Evolutionary conservation across 169 alveolate genomes (phyloP).

Genomic region (Eimeria acervulina): DNA sequence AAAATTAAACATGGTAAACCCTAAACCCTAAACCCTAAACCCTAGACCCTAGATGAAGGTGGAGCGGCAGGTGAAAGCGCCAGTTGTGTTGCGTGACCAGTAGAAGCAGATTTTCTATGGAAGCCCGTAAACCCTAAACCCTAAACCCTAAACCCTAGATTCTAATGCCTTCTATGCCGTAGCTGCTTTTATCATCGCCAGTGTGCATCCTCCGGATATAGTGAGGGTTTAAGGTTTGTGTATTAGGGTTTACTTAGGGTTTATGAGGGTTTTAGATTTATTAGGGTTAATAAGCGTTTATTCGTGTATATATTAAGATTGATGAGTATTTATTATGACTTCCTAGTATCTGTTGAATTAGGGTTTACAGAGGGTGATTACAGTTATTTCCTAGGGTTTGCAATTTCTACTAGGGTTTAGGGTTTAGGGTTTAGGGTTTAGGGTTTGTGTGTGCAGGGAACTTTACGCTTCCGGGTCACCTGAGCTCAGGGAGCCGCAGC

Average conservation of each 20-base stretch:
- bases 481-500: conserved; percentile 85
- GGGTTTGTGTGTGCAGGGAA: conserved; percentile 81
- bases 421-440: conserved; percentile 58
- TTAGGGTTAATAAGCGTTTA: too few species aligned
- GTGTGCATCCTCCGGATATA: neutral
- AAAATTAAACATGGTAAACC: conserved; percentile 92
- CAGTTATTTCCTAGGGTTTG: neutral
- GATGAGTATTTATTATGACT: too few species aligned
- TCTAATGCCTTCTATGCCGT: too few species aligned
- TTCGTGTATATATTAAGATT: too few species aligned
- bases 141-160: neutral
- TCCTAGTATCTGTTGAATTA: too few species aligned
- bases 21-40: conserved; percentile 57
- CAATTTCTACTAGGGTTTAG: neutral
- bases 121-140: neutral
- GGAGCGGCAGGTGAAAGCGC: too few species aligned
- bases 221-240: too few species aligned
- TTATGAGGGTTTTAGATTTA: neutral
- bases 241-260: neutral
- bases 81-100: neutral
- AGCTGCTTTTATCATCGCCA: too few species aligned
- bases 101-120: neutral
- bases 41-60: neutral
- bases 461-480: conserved; percentile 94
- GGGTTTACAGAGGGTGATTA: neutral